These are phyloP conservation scores for Metschnikowia lunata DNA, from an alignment of 805 yeast species.

Conservation along the genomic window DNA sequence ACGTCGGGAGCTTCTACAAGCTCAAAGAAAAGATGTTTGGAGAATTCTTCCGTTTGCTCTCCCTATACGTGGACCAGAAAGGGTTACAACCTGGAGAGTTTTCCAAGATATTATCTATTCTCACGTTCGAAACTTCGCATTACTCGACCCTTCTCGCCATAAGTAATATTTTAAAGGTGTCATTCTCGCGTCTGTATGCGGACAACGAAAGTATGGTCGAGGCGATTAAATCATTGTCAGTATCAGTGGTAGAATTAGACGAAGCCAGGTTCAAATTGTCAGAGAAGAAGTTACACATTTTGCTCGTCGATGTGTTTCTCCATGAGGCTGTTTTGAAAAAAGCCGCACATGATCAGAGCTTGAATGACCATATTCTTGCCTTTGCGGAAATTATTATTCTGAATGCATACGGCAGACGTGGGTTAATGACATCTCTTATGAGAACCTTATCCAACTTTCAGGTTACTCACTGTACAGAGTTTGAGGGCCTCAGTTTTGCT, in stretches of 20 bases:
- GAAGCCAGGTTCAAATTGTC: constrained; percentile 58
- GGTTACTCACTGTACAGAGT: constrained; percentile 21
- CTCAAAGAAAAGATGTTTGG: constrained; percentile 38
- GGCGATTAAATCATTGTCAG: constrained; percentile 29
- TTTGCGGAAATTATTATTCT: constrained; percentile 43
- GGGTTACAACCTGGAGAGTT: constrained; percentile 1
- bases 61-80: constrained; percentile 12
- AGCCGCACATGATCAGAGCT: constrained; percentile 26
- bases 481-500: constrained; percentile 49
- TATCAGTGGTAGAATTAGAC: constrained; percentile 56
- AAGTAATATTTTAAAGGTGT: constrained; percentile 16
- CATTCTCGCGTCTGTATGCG: constrained; percentile 9
- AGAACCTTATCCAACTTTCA: constrained; percentile 44
- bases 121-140: constrained; percentile 22
- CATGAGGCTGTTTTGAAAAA: constrained; percentile 36
- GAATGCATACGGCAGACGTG: constrained; percentile 58
- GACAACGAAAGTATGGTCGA: constrained; percentile 6
- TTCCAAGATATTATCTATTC: constrained; percentile 1
- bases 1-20: constrained; percentile 38
- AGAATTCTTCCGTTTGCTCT: constrained; percentile 18
- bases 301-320: constrained; percentile 49
- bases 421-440: constrained; percentile 60
- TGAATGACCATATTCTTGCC: constrained; percentile 24
- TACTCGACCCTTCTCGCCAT: constrained; percentile 24
- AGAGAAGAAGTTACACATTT: constrained; percentile 60